Evolutionary conservation across 495 filamentous ascomycete species (phyloP), one percentile per base, ranked within the genome.

Genomic region (Lentithecium fluviatile): DNA sequence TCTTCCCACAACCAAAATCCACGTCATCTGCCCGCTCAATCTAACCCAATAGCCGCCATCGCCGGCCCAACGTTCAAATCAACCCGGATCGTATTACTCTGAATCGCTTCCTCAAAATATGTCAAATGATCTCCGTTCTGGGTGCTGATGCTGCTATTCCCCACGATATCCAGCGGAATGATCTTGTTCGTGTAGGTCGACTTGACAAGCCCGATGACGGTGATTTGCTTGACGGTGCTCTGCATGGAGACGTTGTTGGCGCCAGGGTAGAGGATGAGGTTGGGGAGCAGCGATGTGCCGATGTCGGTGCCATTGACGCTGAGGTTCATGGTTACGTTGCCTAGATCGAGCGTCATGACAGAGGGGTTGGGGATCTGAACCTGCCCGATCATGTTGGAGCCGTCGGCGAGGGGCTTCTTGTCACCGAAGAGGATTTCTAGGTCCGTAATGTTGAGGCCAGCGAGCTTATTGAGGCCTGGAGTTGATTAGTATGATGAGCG

Each of bases 361-460:
- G 87, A 85, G 5, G 80, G 82, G 69, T 93, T 93, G 56, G 88
- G 88, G 37, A 93, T 88, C 52, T 67, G 75, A 36, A 83, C 80
- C 3, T 74, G 79, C 64, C 83, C 88, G 32, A 79, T 74, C 76
- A 89, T 81, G 74, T 91, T 90, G 50, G 79, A 76, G 50, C 79
- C 77, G 51, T 79, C 73, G 21, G 67, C 40, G 19, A 58, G 42
- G 38, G 42, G 4, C 12, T 38, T 34, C 32, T 75, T 68, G 6
- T 68, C 37, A 13, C 64, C 60, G 50, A 77, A 49, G 45, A 79
- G 63, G 52, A 88, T 77, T 42, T 70, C 70, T 63, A 82, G 75
- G 19, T 80, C 70, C 26, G 77, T 74, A 32, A 89, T 77, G 8
- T 75, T 75, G 64, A 86, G 83, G 57, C 87, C 85, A 15, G 74